Evolutionary conservation across 176 grass and related monocot genomes (phyloP).

Genomic region (Oryza coarctata): DNA sequence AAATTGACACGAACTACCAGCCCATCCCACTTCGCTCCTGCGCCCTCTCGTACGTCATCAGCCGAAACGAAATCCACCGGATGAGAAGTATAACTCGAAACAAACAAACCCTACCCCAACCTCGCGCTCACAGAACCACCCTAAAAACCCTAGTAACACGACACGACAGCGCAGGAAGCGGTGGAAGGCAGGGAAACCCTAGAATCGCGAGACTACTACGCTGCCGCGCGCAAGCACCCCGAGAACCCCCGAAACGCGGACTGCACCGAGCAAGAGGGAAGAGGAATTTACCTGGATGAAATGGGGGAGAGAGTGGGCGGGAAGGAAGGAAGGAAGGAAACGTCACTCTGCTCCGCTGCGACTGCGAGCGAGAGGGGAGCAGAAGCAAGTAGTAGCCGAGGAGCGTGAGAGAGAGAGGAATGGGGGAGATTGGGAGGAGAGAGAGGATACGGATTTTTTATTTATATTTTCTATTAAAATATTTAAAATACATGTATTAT

Average conservation of each 20-base stretch:
- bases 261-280: not conserved
- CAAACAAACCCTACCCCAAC: not conserved
- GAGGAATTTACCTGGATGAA: not conserved
- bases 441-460: no score
- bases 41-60: not conserved
- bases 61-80: not conserved
- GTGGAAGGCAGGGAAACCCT: not conserved
- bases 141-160: not conserved
- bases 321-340: not conserved
- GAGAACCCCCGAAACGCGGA: not conserved
- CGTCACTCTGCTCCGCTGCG: not conserved
- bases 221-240: not conserved
- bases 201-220: not conserved
- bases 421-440: no score
- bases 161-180: not conserved
- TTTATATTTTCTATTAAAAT: no score
- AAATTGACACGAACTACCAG: not conserved
- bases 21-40: not conserved
- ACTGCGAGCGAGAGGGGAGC: not conserved
- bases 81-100: not conserved
- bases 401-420: not conserved
- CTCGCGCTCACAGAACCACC: not conserved
- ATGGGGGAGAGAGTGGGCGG: not conserved
- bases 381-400: not conserved
- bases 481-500: no score